Percentiles rank a stretch among this genome's conserved stretches.
Evolutionary conservation across 2,329 filamentous ascomycete species (phyloP).

Genomic region (Colletotrichum theobromicola): DNA sequence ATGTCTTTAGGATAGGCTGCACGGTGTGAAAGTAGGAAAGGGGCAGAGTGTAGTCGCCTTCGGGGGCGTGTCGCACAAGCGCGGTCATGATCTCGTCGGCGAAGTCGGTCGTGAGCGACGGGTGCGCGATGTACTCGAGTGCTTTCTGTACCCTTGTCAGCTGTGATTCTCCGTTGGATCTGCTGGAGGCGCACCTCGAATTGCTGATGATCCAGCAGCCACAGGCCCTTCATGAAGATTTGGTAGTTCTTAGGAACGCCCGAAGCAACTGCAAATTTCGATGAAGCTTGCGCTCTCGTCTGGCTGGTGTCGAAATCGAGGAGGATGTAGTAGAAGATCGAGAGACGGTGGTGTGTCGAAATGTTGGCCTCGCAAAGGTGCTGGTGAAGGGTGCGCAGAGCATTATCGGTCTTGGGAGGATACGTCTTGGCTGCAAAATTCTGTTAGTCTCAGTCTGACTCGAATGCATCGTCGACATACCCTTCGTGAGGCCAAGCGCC

Average conservation of each 20-base stretch:
- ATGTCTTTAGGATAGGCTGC: slow-evolving; percentile 72
- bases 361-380: slow-evolving; percentile 70
- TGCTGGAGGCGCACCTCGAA: slow-evolving; percentile 57
- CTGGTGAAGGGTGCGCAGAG: slow-evolving; percentile 72
- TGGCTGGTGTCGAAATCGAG: slow-evolving; percentile 71
- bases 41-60: slow-evolving; percentile 67
- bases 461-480: slow-evolving; percentile 45
- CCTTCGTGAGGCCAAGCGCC: slow-evolving; percentile 71
- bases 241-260: slow-evolving; percentile 78
- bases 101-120: slow-evolving; percentile 80
- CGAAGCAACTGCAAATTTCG: slow-evolving; percentile 63
- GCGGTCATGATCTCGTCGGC: slow-evolving; percentile 79
- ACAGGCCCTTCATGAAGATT: slow-evolving; percentile 82
- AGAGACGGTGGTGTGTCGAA: slow-evolving; percentile 78
- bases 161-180: no score
- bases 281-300: slow-evolving; percentile 55
- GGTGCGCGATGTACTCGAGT: slow-evolving; percentile 78
- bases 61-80: slow-evolving; percentile 66
- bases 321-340: slow-evolving; percentile 83
- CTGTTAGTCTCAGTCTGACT: neutral
- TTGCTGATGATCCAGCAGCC: slow-evolving; percentile 76
- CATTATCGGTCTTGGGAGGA: slow-evolving; percentile 73
- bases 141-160: slow-evolving; percentile 53
- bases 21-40: slow-evolving; percentile 82
- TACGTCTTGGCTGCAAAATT: slow-evolving; percentile 63